Percentiles rank a stretch among this genome's conserved stretches.
Evolutionary conservation across 257 asterid genomes (phyloP).

Genomic region (Solanum tacnaense): DNA sequence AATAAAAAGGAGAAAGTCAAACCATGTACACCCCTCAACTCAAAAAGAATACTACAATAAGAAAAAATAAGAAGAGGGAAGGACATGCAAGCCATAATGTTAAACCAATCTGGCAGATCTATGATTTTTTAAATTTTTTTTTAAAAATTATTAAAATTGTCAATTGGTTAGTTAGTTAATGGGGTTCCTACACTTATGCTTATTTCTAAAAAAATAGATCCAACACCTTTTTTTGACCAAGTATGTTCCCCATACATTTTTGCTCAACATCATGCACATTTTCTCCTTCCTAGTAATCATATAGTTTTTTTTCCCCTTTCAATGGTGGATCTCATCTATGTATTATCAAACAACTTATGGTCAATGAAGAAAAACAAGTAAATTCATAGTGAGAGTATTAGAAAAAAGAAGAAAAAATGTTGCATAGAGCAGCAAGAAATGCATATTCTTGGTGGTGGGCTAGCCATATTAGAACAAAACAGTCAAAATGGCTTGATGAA

Average conservation of each 20-base stretch:
- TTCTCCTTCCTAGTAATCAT: not conserved
- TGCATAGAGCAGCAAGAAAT: slow-evolving; percentile 45
- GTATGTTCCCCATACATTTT: slow-evolving; percentile 6
- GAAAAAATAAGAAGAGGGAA: not conserved
- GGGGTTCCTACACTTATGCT: slow-evolving; percentile 29
- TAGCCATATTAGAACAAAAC: slow-evolving; percentile 45
- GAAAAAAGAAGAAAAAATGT: slow-evolving; percentile 10
- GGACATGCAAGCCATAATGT: slow-evolving; percentile 2
- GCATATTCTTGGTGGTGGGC: slow-evolving; percentile 64
- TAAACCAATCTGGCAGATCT: slow-evolving; percentile 1
- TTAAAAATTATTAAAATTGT: not conserved
- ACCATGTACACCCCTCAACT: not conserved
- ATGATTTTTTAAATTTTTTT: not conserved
- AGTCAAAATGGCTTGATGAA: slow-evolving; percentile 46
- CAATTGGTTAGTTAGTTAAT: slow-evolving; percentile 16
- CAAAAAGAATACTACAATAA: not conserved
- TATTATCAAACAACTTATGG: not conserved
- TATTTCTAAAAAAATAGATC: slow-evolving; percentile 2
- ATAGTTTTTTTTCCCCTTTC: not conserved
- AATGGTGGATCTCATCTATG: not conserved
- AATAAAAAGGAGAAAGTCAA: not conserved
- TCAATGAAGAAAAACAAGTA: not conserved
- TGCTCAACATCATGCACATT: slow-evolving; percentile 10
- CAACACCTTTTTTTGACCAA: slow-evolving; percentile 14
- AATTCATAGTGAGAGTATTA: not conserved